Percentiles rank a stretch among this genome's conserved stretches.
Evolutionary conservation across 2,329 filamentous ascomycete genomes (phyloP).

Genomic region (Alternaria sp.): DNA sequence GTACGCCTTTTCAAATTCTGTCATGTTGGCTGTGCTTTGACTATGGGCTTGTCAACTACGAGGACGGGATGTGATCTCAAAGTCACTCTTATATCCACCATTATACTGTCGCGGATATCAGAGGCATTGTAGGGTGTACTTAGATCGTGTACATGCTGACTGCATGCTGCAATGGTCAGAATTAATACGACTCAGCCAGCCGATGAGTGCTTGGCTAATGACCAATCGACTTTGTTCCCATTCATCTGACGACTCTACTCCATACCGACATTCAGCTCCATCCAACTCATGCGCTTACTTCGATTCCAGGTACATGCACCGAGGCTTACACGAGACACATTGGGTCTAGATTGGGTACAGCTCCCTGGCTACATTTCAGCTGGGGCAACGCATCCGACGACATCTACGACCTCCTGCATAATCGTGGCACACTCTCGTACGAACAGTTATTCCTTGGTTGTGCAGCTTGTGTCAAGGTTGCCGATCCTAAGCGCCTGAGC

Average conservation of each 20-base stretch:
- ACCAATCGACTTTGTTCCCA: neutral
- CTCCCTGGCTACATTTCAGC: neutral
- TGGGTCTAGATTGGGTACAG: neutral
- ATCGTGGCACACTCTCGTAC: neutral
- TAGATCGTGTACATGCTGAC: neutral
- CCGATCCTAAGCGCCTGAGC: neutral
- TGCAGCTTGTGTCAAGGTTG: neutral
- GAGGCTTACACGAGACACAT: neutral
- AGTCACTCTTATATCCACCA: neutral
- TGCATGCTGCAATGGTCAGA: neutral
- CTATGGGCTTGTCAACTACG: neutral
- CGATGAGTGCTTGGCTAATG: neutral
- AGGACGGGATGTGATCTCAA: neutral
- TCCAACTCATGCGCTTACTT: neutral
- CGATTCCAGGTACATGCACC: neutral
- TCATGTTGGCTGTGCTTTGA: neutral
- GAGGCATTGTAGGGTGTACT: neutral
- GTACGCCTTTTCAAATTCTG: conserved; percentile 8
- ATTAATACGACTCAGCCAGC: neutral
- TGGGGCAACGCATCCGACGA: neutral
- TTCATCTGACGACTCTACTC: neutral
- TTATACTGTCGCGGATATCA: neutral
- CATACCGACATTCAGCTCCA: too few relatives aligned
- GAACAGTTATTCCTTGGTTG: neutral
- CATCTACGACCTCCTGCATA: neutral